Evolutionary conservation across 371 early-diverging fungal genomes (phyloP), one percentile per base, ranked within the genome.

Genomic region (Mortierella sp.): DNA sequence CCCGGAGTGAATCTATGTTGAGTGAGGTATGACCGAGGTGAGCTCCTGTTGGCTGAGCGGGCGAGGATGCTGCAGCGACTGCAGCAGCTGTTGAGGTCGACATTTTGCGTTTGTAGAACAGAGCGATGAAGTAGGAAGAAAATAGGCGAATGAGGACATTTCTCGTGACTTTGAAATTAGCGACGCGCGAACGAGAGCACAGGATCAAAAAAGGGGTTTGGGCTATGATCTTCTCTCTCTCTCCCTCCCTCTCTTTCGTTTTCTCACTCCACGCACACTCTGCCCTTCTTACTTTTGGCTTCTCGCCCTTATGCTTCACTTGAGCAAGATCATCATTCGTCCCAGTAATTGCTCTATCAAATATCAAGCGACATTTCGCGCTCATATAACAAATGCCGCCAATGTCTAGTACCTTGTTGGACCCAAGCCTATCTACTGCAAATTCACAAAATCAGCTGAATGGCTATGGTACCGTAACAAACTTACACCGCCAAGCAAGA

Each of bases 1-100:
- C 94, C 70, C 90, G 84, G 28, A 92, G 81, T 43, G 89, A 88
- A 19, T 87, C 88, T 40, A 90, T 83, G 76, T 90, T 89, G 36
- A 92, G 81, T 0, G 72, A 72, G 8, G 76, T 81, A 47, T 81
- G 82, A 9, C 82, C 82, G 19, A 81, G 76, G 72, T 81, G 82
- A 33, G 82, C 76, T 9, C 82, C 82, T n/a, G 82, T 72, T 19
- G 76, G 73, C 57, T 75, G 76, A 7, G 76, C 70, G 2, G 82
- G 72, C 4, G 82, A 50, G 38, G 82, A 71, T 22, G 82, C 82
- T 6, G 80, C 80, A 36, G 80, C 80, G 28, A 74, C 80, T 47
- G 82, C 82, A 28, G 82, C 72, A 21, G 76, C 82, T n/a, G 73
- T 76, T 36, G 82, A 76, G 22, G 76, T 72, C 4, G 82, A 81